Evolutionary conservation across 208 protist species (phyloP).

Genomic region (Herpetomonas samuelpessoai): DNA sequence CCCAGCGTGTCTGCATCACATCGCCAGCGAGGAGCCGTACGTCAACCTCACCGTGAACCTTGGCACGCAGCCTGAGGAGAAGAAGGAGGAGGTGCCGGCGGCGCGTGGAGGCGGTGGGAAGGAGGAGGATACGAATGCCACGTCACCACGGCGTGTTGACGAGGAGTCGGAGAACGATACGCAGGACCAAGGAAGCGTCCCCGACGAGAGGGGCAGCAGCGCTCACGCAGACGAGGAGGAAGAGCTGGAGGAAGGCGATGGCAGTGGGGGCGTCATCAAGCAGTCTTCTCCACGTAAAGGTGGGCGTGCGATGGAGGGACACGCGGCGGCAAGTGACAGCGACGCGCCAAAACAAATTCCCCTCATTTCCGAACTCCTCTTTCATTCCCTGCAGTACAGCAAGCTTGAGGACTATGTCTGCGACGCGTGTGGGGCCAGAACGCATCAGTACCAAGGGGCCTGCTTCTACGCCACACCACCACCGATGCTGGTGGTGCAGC

Average conservation of each 20-base stretch:
- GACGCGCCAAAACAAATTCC: not conserved
- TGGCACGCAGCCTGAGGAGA: constrained; percentile 6
- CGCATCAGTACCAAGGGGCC: constrained; percentile 49
- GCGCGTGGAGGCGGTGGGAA: too few species aligned
- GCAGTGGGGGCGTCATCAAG: not conserved
- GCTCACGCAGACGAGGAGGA: not conserved
- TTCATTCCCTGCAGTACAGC: constrained; percentile 41
- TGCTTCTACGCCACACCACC: constrained; percentile 57
- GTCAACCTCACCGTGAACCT: constrained; percentile 59
- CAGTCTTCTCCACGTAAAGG: too few species aligned
- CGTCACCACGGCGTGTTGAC: constrained; percentile 1
- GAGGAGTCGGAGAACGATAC: not conserved
- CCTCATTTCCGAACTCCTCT: constrained; percentile 16
- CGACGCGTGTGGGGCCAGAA: constrained; percentile 43
- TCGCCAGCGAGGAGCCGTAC: constrained; percentile 67
- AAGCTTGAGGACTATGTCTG: constrained; percentile 60
- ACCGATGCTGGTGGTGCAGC: constrained; percentile 56
- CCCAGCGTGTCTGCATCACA: constrained; percentile 59
- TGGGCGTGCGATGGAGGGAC: too few species aligned
- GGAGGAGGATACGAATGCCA: not conserved
- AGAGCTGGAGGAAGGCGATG: constrained; percentile 12
- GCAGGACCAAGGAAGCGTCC: not conserved
- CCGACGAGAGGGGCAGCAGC: too few species aligned
- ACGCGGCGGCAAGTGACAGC: too few species aligned
- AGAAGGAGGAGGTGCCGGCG: not conserved